phyloP scores from a whole-genome alignment of 78 protist species.

The Isochrysis galbana region DNA sequence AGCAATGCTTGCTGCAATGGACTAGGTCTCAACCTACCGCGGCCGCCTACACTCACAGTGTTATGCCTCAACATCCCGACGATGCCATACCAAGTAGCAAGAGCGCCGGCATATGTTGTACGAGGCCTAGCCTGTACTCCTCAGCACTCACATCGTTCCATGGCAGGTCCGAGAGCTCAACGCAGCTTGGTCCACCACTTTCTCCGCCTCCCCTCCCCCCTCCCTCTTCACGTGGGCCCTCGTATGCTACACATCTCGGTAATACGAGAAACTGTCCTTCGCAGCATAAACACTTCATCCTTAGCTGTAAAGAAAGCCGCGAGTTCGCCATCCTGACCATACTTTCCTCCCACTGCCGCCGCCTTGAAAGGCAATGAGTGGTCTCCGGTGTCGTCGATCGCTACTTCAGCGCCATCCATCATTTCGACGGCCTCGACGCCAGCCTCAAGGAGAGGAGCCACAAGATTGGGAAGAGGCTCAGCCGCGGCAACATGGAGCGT shows the following conservation, averaged over 20 bases:
- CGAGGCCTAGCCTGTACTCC: too few relatives aligned
- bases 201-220: too few relatives aligned
- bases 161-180: too few relatives aligned
- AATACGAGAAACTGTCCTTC: background rate
- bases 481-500: background rate
- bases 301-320: conserved; percentile 15
- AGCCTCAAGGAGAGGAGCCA: background rate
- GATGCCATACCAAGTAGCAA: too few relatives aligned
- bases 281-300: background rate
- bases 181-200: too few relatives aligned
- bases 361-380: background rate
- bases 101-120: too few relatives aligned
- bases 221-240: too few relatives aligned
- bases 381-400: background rate
- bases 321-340: background rate
- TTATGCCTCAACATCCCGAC: too few relatives aligned
- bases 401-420: background rate
- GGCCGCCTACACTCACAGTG: too few relatives aligned
- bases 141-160: too few relatives aligned
- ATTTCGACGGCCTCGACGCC: background rate
- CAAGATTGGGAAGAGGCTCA: background rate
- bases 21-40: too few relatives aligned
- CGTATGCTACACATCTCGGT: conserved; percentile 12
- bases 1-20: too few relatives aligned
- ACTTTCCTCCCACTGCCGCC: background rate